These are phyloP conservation scores for Beauveria sp. DNA, from an alignment of 2,329 filamentous ascomycete genomes.

Conservation along the genomic window DNA sequence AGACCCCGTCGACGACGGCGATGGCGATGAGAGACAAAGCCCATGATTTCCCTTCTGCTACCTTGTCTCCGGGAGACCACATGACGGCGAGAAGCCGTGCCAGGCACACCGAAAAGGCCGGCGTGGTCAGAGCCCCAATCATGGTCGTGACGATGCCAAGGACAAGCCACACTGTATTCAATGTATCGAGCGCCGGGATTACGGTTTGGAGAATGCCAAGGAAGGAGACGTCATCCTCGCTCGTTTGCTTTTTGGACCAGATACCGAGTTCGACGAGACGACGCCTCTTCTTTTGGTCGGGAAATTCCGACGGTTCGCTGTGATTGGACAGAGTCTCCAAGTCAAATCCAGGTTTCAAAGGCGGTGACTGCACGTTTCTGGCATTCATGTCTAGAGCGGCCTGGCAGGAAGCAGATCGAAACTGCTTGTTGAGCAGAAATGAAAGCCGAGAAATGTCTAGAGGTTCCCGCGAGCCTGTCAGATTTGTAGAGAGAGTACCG, in stretches of 20 bases:
- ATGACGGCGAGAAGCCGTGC: conserved; percentile 66
- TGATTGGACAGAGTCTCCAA: not conserved
- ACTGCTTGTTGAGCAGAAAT: not conserved
- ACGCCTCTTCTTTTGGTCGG: not conserved
- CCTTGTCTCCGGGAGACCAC: conserved; percentile 44
- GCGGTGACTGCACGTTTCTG: not conserved
- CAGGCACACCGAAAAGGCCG: conserved; percentile 70
- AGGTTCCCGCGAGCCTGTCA: not conserved
- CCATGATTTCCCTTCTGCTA: conserved; percentile 52
- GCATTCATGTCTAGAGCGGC: not conserved
- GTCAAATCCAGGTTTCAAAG: not conserved
- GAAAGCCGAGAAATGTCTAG: not conserved
- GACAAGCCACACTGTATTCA: conserved; percentile 51
- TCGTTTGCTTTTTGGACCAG: not conserved
- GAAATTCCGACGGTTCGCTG: not conserved
- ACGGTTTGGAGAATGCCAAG: not conserved
- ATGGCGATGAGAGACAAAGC: conserved; percentile 62
- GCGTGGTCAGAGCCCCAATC: conserved; percentile 58
- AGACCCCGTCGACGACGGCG: conserved; percentile 56
- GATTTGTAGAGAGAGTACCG: not conserved
- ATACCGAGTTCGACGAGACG: not conserved
- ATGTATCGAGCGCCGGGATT: conserved; percentile 55
- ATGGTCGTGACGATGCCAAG: conserved; percentile 46
- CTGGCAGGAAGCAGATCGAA: not conserved
- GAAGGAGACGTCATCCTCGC: not conserved